phyloP scores from a whole-genome alignment of 495 filamentous ascomycete genomes.

The Aspergillus ellipticus region DNA sequence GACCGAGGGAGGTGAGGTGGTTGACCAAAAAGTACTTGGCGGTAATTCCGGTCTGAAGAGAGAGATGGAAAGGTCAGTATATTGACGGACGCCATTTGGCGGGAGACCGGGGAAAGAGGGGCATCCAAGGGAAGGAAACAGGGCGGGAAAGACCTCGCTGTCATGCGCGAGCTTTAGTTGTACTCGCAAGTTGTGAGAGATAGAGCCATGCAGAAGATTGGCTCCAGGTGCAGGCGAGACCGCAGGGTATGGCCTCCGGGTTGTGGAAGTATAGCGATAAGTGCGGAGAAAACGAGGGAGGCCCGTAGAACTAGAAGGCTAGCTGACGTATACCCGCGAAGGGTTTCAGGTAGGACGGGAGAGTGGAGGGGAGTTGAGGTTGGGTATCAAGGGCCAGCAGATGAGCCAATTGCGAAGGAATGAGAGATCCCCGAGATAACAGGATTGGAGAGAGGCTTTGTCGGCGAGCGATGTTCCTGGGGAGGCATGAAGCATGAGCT shows the following conservation, averaged over 20 bases:
- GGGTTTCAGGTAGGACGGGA: slow-evolving; percentile 1
- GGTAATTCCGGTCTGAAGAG: slow-evolving; percentile 4
- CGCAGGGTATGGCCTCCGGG: slow-evolving; percentile 1
- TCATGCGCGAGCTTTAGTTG: slow-evolving; percentile 18
- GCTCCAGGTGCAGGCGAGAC: slow-evolving; percentile 30
- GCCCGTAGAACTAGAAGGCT: background rate
- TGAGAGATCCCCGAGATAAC: too few relatives aligned
- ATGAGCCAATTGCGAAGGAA: slow-evolving; percentile 19
- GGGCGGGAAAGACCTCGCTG: background rate
- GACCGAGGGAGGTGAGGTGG: background rate
- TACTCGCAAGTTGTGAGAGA: slow-evolving; percentile 19
- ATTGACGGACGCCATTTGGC: background rate
- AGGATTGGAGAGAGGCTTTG: background rate
- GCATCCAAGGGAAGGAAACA: background rate
- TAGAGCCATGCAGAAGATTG: slow-evolving; percentile 33
- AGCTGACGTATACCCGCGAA: background rate
- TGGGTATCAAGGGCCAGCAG: slow-evolving; percentile 29
- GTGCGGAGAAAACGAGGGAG: background rate
- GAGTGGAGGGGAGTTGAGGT: slow-evolving; percentile 14
- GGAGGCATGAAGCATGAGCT: background rate
- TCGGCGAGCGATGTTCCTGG: background rate
- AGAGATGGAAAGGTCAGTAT: slow-evolving; percentile 5
- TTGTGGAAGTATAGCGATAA: background rate
- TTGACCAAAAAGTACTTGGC: background rate
- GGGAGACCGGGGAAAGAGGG: slow-evolving; percentile 5